Evolutionary conservation across 2,329 filamentous ascomycete species (phyloP), one percentile per base, ranked within the genome.

Genomic region (Cyphellophora europaea): DNA sequence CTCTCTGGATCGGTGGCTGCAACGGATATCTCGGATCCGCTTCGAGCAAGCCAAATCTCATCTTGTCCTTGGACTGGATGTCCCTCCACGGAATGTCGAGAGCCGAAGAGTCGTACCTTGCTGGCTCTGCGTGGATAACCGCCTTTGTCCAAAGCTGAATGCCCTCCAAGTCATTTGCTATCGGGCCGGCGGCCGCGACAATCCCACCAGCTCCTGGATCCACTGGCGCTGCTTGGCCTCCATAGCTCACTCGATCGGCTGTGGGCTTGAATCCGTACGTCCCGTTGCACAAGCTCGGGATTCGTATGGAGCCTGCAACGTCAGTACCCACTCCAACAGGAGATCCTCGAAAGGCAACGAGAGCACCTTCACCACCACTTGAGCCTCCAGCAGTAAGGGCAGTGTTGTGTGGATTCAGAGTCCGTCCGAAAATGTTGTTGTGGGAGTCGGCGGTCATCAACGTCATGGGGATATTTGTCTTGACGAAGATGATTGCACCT

Each of bases 401-500:
- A 2, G 49, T 53, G 32, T 59, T 59, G 36, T 52, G 47, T 2
- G 63, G 63, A 38, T 65, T 66, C 13, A 60, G 40, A 1, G 56
- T 59, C 8, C 59, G 49, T 3, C 62, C 60, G 27, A 63, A 61
- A 10, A 66, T 47, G 44, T 65, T 62, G 36, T 65, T 65, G 10
- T 58, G 40, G 2, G 55, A 58, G 19, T 64, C 60, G 11, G 48
- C 49, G 1, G 53, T 53, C 64, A 71, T 66, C 43, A 74, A 59
- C 0, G 67, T 71, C 40, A 70, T 66, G 3, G 71, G 69, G 2
- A 74, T 53, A 40, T 72, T 73, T 3, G 71, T 74, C 50, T 74
- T 71, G 50, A 73, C 61, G 36, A 39, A 45, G 21, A 39, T 35
- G 3, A 49, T 42, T 2, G 69, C 68, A 4, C 68, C 68, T 4